Evolutionary conservation across 345 rosid species (phyloP).

Genomic region (Melaleuca alternifolia): DNA sequence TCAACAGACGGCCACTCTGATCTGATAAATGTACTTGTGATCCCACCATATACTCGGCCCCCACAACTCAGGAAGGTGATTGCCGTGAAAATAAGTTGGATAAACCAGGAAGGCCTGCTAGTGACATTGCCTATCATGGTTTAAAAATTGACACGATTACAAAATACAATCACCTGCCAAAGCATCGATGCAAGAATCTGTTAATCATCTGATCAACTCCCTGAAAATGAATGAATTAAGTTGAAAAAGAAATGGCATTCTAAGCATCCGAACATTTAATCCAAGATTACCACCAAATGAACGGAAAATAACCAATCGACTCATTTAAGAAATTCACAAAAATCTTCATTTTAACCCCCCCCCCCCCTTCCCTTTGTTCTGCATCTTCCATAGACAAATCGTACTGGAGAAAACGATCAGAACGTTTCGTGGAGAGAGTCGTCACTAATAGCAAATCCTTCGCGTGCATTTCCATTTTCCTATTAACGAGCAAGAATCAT

Average conservation of each 20-base stretch:
- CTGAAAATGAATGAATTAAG: background rate
- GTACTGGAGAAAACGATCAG: background rate
- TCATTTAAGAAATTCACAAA: background rate
- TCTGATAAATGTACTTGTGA: slow-evolving; percentile 57
- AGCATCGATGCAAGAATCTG: background rate
- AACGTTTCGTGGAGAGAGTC: background rate
- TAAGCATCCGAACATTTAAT: background rate
- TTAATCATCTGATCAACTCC: background rate
- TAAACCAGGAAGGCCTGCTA: background rate
- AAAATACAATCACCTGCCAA: background rate
- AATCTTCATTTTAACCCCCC: background rate
- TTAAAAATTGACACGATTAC: background rate
- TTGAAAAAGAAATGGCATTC: background rate
- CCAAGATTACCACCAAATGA: background rate
- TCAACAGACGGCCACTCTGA: slow-evolving; percentile 84
- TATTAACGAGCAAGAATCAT: background rate
- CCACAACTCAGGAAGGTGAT: slow-evolving; percentile 22
- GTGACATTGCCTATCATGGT: background rate
- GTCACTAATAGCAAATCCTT: background rate
- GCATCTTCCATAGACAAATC: background rate
- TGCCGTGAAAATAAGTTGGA: background rate
- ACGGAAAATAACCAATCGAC: background rate
- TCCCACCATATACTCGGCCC: slow-evolving; percentile 39
- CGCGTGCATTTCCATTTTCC: background rate
- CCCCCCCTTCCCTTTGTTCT: background rate